A percentile compares a stretch with the other conserved stretches of the same genome.
phyloP scores from a whole-genome alignment of 1,284 basidiomycete genomes.

The Ustilago loliicola region DNA sequence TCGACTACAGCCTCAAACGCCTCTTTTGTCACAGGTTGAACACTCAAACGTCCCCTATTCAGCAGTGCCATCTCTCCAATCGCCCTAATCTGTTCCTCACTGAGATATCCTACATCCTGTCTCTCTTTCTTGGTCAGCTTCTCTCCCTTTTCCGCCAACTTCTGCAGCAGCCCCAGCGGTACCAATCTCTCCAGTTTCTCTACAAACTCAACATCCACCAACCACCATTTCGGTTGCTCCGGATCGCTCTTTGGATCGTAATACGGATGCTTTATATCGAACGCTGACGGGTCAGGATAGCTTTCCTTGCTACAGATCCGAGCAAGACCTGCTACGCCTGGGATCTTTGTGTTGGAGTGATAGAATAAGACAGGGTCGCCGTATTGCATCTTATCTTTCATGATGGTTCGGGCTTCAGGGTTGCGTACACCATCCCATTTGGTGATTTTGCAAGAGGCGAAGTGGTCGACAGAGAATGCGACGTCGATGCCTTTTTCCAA shows the following conservation, averaged over 20 bases:
- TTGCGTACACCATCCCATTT: conserved; percentile 93
- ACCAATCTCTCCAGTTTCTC: conserved; percentile 81
- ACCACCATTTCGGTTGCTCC: conserved; percentile 88
- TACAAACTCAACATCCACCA: conserved; percentile 81
- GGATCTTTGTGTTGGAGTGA: conserved; percentile 91
- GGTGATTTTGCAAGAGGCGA: conserved; percentile 73
- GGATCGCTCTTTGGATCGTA: conserved; percentile 86
- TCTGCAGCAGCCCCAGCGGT: conserved; percentile 81
- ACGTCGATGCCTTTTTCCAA: conserved; percentile 64
- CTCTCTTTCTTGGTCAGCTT: conserved; percentile 76
- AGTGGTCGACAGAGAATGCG: conserved; percentile 61
- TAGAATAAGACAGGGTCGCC: conserved; percentile 87
- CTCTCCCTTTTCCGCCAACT: conserved; percentile 78
- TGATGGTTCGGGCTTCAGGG: conserved; percentile 89
- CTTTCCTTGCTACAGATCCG: conserved; percentile 32
- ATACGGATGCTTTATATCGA: conserved; percentile 79
- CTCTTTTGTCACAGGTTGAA: conserved; percentile 79
- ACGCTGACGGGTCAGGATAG: conserved; percentile 55
- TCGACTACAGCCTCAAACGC: conserved; percentile 80
- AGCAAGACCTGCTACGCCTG: conserved; percentile 75
- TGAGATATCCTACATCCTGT: conserved; percentile 70
- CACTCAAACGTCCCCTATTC: conserved; percentile 85
- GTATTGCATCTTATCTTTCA: conserved; percentile 83
- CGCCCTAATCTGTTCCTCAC: conserved; percentile 65
- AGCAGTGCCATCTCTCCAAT: conserved; percentile 83